Evolutionary conservation across 1,139 yeast species (phyloP).

Genomic region (Saccharomyces hybrid): DNA sequence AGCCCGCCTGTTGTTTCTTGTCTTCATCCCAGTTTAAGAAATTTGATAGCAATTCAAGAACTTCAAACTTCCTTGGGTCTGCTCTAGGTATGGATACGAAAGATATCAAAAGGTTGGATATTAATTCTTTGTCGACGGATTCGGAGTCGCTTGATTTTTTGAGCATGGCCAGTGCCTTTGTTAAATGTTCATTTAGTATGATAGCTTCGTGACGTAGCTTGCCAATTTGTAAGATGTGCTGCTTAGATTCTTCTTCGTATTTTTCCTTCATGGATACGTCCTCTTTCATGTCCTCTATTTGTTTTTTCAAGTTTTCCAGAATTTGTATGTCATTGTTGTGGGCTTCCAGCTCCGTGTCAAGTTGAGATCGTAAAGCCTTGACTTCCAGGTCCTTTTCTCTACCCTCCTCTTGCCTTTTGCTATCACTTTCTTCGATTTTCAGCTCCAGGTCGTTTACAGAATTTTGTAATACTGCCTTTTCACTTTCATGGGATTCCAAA

Average conservation of each 20-base stretch:
- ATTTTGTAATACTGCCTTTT: constrained; percentile 18
- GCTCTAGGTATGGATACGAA: constrained; percentile 86
- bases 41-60: constrained; percentile 73
- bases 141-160: constrained; percentile 68
- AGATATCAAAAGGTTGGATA: constrained; percentile 77
- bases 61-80: constrained; percentile 90
- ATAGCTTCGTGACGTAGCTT: constrained; percentile 93
- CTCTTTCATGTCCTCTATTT: constrained; percentile 18
- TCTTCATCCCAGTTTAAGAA: constrained; percentile 84
- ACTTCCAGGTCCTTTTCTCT: constrained; percentile 17
- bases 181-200: constrained; percentile 86
- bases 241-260: constrained; percentile 51
- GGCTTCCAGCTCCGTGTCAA: constrained; percentile 16
- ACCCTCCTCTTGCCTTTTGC: constrained; percentile 9
- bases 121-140: constrained; percentile 76
- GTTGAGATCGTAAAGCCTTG: constrained; percentile 18
- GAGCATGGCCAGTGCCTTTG: constrained; percentile 78
- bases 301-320: constrained; percentile 9
- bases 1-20: constrained; percentile 75
- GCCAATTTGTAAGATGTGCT: constrained; percentile 74
- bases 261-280: constrained; percentile 23
- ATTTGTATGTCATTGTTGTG: constrained; percentile 10
- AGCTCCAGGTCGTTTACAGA: constrained; percentile 23
- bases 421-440: constrained; percentile 14
- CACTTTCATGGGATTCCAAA: constrained; percentile 14